These are phyloP conservation scores for Pseudotulostoma volvatum DNA, from an alignment of 495 filamentous ascomycete species.

Conservation along the genomic window DNA sequence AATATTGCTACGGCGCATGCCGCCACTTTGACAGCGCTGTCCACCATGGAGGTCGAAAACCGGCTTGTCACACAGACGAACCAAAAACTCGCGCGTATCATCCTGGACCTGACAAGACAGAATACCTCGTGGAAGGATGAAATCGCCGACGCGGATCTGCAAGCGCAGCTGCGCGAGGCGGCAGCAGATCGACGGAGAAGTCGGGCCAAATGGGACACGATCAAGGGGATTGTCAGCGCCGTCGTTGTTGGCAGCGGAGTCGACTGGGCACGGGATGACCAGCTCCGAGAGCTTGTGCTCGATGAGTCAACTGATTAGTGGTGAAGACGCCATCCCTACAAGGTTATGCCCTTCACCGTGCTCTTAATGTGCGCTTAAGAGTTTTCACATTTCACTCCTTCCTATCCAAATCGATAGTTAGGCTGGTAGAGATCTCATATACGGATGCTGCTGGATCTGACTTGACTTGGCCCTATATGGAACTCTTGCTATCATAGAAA, in stretches of 20 bases:
- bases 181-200: conserved; percentile 39
- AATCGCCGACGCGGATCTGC: conserved; percentile 33
- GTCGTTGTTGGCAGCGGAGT: conserved; percentile 70
- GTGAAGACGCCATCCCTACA: too few species aligned
- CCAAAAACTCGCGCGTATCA: conserved; percentile 38
- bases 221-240: conserved; percentile 58
- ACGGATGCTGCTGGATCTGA: too few species aligned
- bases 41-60: conserved; percentile 38
- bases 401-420: too few species aligned
- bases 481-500: too few species aligned
- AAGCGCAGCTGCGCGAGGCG: conserved; percentile 34
- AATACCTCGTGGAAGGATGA: conserved; percentile 35
- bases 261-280: conserved; percentile 61
- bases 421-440: too few species aligned
- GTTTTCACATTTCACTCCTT: too few species aligned
- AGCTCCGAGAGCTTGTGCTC: conserved; percentile 54
- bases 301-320: conserved; percentile 52
- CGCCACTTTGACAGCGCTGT: conserved; percentile 30
- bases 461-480: too few species aligned
- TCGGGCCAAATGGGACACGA: conserved; percentile 48
- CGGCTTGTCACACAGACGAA: conserved; percentile 40
- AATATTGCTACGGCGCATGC: conserved; percentile 36
- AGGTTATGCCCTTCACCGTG: too few species aligned
- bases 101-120: conserved; percentile 44
- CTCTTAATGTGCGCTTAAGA: too few species aligned